Evolutionary conservation across 31 red algal species (phyloP), one percentile per base, ranked within the genome.

Genomic region (Porphyra umbilicalis): DNA sequence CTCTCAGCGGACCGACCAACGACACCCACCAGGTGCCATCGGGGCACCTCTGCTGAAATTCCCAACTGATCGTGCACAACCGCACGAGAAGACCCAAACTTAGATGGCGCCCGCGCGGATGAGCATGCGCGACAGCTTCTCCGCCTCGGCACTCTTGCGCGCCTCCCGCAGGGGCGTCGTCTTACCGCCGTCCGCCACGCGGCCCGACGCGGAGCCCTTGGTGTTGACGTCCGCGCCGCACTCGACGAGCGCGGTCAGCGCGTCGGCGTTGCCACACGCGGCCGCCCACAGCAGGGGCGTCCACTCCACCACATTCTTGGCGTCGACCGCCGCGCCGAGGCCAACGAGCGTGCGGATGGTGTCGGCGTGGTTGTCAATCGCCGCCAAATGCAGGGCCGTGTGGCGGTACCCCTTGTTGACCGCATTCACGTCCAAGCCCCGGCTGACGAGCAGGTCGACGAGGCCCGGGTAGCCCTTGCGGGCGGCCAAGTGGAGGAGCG

Each of bases 211-310:
- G 31, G 14, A 29, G 33, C 42, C 79, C 33, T 44, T 67, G 15
- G 38, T 32, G 33, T 81, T 90, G 11, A 75, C 39, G 77, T 90
- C 83, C 7, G 87, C 87, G 6, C 87, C 87, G 4, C 4, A 15
- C 18, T 90, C 83, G 18, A 84, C 25, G 20, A 90, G 76, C 35
- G 75, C 87, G 1, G 18, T 32, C 30, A 90, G 7, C 1, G 31
- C 31, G 18, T 85, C 83, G 5, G 80, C 39, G 71, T 85, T 74
- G 16, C 75, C 87, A 75, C 34, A 79, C 8, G 87, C 87, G 29
- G 83, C 82, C 0, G 87, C 87, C 87, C 83, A 90, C 18, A 90
- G 15, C 5, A 90, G 33, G 15, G 87, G 87, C 20, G 83, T 90
- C 87, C 87, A 90, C 9, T 75, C 87, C 11, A 83, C 39, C 11